Evolutionary conservation across 1,139 yeast species (phyloP), one percentile per base, ranked within the genome.

Genomic region (Geotrichum klebahnii): DNA sequence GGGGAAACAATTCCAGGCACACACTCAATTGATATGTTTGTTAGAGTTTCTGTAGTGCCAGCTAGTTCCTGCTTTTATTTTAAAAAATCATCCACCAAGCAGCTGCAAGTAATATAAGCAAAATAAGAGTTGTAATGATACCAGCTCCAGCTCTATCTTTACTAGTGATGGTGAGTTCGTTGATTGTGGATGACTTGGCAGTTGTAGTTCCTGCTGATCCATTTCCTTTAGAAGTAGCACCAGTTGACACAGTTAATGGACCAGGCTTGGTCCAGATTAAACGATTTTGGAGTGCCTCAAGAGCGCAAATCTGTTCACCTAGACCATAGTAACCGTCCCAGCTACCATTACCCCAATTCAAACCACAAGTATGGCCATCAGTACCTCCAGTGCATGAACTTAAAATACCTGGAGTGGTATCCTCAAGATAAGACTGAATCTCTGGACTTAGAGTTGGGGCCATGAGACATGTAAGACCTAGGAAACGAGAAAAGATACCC

Each of bases 251-350:
- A 2, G 74, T 72, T 51, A 64, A 69, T 1, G 81, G 80, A 0
- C 72, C 71, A 1, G 69, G 69, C 40, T 65, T 63, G 3, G 67
- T 58, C 49, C 63, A 63, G 17, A 72, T 67, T 33, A 78, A 61
- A 47, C 77, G 58, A 34, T 72, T 82, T 58, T 82, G 84, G 63
- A 89, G 77, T 3, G 79, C 80, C 65, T 89, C 97, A 52, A 89
- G 72, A 0, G 97, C 95, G 44, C 81, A 68, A 85, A 90, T 86
- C 67, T 90, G 96, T 68, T 90, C 97, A 56, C 97, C 97, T 36
- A 90, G 75, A 12, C 97, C 97, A 60, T 78, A 89, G 44, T 60
- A 65, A 2, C 81, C 83, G 67, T 90, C 97, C 84, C 89, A 90
- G 14, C 78, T 78, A 43, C 68, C 72, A 28, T 69, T 63, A 39